Evolutionary conservation across 306 rosid genomes (phyloP).

Genomic region (Quercus bicolor): DNA sequence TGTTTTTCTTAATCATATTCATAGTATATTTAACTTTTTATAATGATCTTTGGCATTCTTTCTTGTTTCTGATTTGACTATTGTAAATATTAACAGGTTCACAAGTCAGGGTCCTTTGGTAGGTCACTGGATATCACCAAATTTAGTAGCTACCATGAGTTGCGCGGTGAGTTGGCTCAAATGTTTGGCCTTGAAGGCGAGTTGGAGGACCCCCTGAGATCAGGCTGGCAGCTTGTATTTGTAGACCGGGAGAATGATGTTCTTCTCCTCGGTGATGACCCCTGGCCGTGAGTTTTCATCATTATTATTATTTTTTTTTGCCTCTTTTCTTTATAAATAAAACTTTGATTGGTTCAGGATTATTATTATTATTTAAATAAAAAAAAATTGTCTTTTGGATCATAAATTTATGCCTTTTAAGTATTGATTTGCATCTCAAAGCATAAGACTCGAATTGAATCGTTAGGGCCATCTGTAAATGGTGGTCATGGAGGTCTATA

Average conservation of each 20-base stretch:
- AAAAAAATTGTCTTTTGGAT: not conserved
- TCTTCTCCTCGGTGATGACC: constrained; percentile 86
- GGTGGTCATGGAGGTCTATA: not conserved
- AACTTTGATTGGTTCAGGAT: not conserved
- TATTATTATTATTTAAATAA: no score
- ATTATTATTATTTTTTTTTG: not conserved
- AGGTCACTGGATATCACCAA: constrained; percentile 66
- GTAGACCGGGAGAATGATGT: constrained; percentile 93
- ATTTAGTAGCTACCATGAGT: constrained; percentile 78
- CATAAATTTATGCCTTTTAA: not conserved
- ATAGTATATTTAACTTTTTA: not conserved
- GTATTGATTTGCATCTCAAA: not conserved
- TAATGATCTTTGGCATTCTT: not conserved
- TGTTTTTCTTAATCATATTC: not conserved
- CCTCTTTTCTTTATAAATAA: not conserved
- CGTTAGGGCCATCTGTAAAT: not conserved
- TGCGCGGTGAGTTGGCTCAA: constrained; percentile 82
- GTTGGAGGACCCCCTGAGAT: constrained; percentile 90
- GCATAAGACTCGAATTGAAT: not conserved
- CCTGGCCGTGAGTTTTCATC: constrained; percentile 53
- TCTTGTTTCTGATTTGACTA: not conserved
- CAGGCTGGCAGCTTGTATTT: constrained; percentile 99
- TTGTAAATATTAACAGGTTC: constrained; percentile 31
- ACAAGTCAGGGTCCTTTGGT: constrained; percentile 60
- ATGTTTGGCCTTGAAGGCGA: constrained; percentile 85